phyloP scores from a whole-genome alignment of 257 asterid genomes.

The Fraxinus americana region DNA sequence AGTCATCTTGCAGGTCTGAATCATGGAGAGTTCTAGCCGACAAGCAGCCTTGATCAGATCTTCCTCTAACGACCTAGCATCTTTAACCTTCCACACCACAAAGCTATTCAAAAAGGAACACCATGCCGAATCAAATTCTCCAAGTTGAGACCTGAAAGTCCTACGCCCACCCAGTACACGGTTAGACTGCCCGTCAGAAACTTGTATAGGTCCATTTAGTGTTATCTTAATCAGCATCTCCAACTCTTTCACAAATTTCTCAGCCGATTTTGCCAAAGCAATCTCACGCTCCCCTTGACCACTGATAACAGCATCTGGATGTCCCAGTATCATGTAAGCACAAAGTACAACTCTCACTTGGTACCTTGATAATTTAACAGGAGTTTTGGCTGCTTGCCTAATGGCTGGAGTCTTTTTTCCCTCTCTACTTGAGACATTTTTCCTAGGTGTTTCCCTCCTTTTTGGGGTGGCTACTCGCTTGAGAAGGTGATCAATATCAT shows the following conservation, averaged over 20 bases:
- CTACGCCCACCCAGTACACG: conserved; percentile 26
- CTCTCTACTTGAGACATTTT: conserved; percentile 38
- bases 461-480: conserved; percentile 77
- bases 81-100: conserved; percentile 95
- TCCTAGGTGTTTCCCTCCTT: conserved; percentile 58
- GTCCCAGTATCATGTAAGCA: conserved; percentile 82
- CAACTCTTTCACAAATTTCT: conserved; percentile 66
- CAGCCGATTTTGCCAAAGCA: conserved; percentile 74
- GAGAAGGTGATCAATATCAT: conserved; percentile 91
- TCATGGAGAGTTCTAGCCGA: conserved; percentile 90
- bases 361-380: conserved; percentile 61
- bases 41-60: conserved; percentile 95
- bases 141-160: conserved; percentile 77
- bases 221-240: conserved; percentile 68
- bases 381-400: conserved; percentile 35
- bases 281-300: conserved; percentile 85
- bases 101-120: conserved; percentile 89
- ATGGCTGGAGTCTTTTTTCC: conserved; percentile 33
- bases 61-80: conserved; percentile 82
- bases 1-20: conserved; percentile 81
- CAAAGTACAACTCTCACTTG: conserved; percentile 88
- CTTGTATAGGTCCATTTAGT: conserved; percentile 58
- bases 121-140: conserved; percentile 88
- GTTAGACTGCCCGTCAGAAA: conserved; percentile 45
- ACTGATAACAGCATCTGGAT: conserved; percentile 94